phyloP scores from a whole-genome alignment of 768 basidiomycete genomes.

The Tulasnella sp. region DNA sequence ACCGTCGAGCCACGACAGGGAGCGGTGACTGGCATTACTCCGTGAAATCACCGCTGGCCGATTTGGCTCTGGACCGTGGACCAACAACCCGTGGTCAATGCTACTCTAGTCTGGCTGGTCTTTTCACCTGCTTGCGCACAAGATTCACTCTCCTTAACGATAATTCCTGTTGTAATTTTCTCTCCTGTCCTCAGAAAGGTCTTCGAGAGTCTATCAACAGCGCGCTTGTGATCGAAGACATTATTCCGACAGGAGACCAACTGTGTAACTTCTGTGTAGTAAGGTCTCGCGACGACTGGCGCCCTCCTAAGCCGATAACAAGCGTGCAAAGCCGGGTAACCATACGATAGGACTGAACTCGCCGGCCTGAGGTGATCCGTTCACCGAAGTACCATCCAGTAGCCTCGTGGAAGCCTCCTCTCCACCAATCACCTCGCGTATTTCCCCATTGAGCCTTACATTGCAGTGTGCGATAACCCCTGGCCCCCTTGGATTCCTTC shows the following conservation, averaged over 20 bases:
- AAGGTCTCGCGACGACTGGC: not conserved
- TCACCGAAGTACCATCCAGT: not conserved
- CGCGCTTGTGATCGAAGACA: not conserved
- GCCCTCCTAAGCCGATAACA: not conserved
- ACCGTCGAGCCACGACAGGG: too few species aligned
- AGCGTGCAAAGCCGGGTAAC: not conserved
- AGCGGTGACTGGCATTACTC: too few species aligned
- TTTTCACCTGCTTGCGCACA: too few species aligned
- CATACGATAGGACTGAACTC: not conserved
- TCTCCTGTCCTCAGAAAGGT: not conserved
- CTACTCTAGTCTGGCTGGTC: too few species aligned
- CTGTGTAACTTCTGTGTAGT: not conserved
- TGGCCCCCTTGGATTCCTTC: not conserved
- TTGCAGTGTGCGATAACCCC: not conserved
- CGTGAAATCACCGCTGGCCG: too few species aligned
- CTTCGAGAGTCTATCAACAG: not conserved
- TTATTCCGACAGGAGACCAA: not conserved
- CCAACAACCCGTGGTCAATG: too few species aligned
- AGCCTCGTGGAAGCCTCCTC: not conserved
- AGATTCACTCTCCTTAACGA: not conserved
- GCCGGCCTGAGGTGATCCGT: not conserved
- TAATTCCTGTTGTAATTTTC: not conserved
- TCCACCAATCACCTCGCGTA: not conserved
- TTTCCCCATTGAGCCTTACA: too few species aligned
- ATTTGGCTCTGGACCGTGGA: too few species aligned